These are phyloP conservation scores for Neltuma alba DNA, from an alignment of 306 rosid species.

Conservation along the genomic window DNA sequence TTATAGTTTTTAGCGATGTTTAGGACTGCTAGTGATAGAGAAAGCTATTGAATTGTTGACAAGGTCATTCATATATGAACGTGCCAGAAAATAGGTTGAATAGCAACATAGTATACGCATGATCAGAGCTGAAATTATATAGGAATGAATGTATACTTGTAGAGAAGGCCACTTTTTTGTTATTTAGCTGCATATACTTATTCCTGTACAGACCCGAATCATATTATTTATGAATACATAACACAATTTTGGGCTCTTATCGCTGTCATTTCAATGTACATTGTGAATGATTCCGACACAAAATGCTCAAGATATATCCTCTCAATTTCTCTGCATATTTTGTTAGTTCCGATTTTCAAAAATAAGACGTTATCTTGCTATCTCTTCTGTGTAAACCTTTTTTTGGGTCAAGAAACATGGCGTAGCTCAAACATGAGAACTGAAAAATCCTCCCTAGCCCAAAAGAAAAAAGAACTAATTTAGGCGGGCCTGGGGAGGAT, in stretches of 20 bases:
- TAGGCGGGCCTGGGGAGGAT: background rate
- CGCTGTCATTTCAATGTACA: background rate
- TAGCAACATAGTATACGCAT: conserved; percentile 24
- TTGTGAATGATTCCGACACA: background rate
- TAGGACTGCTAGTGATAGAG: conserved; percentile 33
- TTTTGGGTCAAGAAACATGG: no score
- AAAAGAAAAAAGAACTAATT: background rate
- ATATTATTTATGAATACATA: background rate
- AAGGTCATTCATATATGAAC: conserved; percentile 26
- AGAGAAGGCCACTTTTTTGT: conserved; percentile 1
- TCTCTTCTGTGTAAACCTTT: no score
- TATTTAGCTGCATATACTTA: conserved; percentile 23
- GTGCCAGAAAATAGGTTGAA: conserved; percentile 26
- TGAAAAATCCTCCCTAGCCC: no score
- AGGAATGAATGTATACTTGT: background rate
- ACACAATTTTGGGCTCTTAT: background rate
- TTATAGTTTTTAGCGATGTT: conserved; percentile 6
- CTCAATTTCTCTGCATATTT: background rate
- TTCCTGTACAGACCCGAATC: conserved; percentile 33
- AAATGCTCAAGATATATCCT: background rate
- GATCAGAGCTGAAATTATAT: background rate
- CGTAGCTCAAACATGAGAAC: no score
- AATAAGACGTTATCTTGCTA: no score
- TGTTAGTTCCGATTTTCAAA: background rate
- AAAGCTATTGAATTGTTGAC: conserved; percentile 26